phyloP scores from a whole-genome alignment of 148 eudicot species.

The Silene uniflora region DNA sequence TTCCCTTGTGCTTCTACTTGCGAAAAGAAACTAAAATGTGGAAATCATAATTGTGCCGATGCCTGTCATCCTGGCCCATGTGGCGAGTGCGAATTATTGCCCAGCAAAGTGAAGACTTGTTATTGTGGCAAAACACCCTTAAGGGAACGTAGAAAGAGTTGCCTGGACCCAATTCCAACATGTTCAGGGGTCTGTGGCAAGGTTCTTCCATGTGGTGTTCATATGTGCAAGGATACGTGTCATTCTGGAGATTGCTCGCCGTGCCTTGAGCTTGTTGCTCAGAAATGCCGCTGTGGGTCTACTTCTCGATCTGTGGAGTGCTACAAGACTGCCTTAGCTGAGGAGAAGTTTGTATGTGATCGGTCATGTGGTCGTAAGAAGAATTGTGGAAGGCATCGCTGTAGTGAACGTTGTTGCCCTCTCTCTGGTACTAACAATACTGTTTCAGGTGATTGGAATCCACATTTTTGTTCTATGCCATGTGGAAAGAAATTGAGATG shows the following conservation, averaged over 20 bases:
- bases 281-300: conserved; percentile 81
- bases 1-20: conserved; percentile 66
- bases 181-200: conserved; percentile 67
- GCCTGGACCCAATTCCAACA: conserved; percentile 80
- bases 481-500: conserved; percentile 93
- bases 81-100: conserved; percentile 77
- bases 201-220: conserved; percentile 70
- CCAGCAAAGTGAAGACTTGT: conserved; percentile 64
- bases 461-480: conserved; percentile 80
- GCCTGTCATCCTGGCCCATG: conserved; percentile 88
- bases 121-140: conserved; percentile 75
- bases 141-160: conserved; percentile 49
- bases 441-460: conserved; percentile 51
- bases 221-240: conserved; percentile 61
- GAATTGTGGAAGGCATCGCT: conserved; percentile 95
- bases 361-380: conserved; percentile 86
- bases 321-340: conserved; percentile 43
- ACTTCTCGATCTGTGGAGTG: conserved; percentile 79
- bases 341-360: conserved; percentile 64
- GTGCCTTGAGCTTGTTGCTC: conserved; percentile 62
- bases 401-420: conserved; percentile 94
- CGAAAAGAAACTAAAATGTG: conserved; percentile 59
- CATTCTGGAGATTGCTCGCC: conserved; percentile 74
- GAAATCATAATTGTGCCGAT: conserved; percentile 65
- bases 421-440: conserved; percentile 49